Conservation (phyloP, 257 asterid species). For the Solanum arcanum region DNA sequence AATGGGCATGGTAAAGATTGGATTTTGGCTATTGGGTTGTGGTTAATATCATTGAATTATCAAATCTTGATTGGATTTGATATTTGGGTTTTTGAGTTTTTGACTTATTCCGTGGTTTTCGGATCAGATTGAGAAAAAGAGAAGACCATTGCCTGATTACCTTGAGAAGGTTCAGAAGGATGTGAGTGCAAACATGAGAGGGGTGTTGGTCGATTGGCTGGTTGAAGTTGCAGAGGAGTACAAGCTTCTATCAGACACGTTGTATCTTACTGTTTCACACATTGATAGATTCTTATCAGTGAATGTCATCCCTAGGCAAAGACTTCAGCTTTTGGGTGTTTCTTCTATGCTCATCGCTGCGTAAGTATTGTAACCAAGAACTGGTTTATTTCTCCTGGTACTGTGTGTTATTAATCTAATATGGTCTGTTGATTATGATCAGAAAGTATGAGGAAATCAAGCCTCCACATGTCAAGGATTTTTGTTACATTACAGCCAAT, state of each 20-base stretch:
- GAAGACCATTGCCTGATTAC: slow-evolving; percentile 50
- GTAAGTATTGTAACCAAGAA: slow-evolving; percentile 27
- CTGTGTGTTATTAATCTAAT: background rate
- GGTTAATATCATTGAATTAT: background rate
- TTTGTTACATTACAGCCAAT: slow-evolving; percentile 68
- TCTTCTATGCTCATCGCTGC: slow-evolving; percentile 95
- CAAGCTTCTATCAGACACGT: slow-evolving; percentile 70
- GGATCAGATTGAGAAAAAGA: slow-evolving; percentile 46
- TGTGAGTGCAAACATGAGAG: slow-evolving; percentile 78
- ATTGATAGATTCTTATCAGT: slow-evolving; percentile 60
- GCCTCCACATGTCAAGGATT: slow-evolving; percentile 65
- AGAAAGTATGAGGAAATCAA: slow-evolving; percentile 90
- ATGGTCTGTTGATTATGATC: background rate
- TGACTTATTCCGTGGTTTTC: background rate
- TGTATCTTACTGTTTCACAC: slow-evolving; percentile 54
- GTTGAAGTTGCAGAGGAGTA: slow-evolving; percentile 92
- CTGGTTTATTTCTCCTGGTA: background rate
- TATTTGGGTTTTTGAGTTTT: background rate
- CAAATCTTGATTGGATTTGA: background rate
- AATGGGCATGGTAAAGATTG: background rate
- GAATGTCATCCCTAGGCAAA: slow-evolving; percentile 37
- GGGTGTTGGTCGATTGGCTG: slow-evolving; percentile 75
- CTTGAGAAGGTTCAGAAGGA: slow-evolving; percentile 59
- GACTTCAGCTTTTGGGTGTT: slow-evolving; percentile 90
- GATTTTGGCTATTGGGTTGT: background rate